phyloP scores from a whole-genome alignment of 164 flowering plant species.

The Santalum album region DNA sequence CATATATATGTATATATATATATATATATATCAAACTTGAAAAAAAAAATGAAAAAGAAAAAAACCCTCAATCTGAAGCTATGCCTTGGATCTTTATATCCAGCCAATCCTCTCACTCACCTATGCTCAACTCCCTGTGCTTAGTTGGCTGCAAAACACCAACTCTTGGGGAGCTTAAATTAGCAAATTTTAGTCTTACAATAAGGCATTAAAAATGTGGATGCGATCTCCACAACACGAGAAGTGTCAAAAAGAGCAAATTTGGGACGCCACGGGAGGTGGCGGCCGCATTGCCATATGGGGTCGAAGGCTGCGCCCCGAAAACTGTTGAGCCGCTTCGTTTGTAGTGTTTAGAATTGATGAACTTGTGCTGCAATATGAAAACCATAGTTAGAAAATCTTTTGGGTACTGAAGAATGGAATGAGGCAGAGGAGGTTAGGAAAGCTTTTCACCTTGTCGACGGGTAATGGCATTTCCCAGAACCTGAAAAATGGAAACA shows the following conservation, averaged over 20 bases:
- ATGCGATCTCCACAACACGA: background rate
- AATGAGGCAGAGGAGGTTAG: background rate
- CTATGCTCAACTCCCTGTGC: too few species aligned
- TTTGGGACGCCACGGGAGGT: background rate
- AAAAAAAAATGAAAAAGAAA: too few species aligned
- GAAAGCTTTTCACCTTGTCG: conserved; percentile 1
- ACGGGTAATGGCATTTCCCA: background rate
- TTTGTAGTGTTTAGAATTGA: conserved; percentile 43
- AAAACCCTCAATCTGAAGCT: too few species aligned
- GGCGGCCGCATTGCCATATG: conserved; percentile 17
- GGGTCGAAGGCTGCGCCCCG: conserved; percentile 36
- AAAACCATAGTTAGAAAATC: background rate
- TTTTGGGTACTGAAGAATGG: background rate
- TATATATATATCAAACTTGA: too few species aligned
- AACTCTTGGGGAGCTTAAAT: too few species aligned
- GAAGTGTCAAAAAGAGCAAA: background rate
- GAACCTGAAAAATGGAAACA: background rate
- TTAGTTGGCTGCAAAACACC: too few species aligned
- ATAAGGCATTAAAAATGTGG: too few species aligned
- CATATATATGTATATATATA: too few species aligned
- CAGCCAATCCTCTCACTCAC: too few species aligned
- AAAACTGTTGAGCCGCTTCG: conserved; percentile 35
- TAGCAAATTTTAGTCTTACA: too few species aligned
- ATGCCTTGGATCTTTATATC: too few species aligned
- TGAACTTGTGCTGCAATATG: conserved; percentile 40